A percentile compares a stretch with the other conserved stretches of the same genome.
phyloP scores from a whole-genome alignment of 305 asterid genomes.

The Plantago coronopus region DNA sequence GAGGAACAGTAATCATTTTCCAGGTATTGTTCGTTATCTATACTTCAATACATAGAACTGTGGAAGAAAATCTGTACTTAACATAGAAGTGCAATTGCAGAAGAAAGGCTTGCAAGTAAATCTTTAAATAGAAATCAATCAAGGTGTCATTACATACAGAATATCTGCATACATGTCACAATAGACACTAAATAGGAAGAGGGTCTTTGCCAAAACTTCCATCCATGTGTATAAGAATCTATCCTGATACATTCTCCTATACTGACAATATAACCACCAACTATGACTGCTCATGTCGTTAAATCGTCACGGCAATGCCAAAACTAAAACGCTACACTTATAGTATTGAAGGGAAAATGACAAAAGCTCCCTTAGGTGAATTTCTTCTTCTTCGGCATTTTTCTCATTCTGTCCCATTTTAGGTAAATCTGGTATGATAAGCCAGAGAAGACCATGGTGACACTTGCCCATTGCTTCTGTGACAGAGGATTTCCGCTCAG shows the following conservation, averaged over 20 bases:
- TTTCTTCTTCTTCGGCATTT: slow-evolving; percentile 70
- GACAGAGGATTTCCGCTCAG: slow-evolving; percentile 91
- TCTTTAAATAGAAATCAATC: slow-evolving; percentile 2
- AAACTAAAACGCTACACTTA: slow-evolving; percentile 15
- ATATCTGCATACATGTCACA: slow-evolving; percentile 2
- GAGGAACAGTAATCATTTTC: too few relatives aligned
- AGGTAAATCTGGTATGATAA: slow-evolving; percentile 86
- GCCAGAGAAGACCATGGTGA: slow-evolving; percentile 89
- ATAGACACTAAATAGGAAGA: slow-evolving; percentile 4
- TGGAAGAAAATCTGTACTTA: not conserved
- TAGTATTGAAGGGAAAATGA: not conserved
- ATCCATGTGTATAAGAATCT: slow-evolving; percentile 19
- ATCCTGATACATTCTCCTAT: slow-evolving; percentile 26
- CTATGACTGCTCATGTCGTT: slow-evolving; percentile 19
- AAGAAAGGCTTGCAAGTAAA: not conserved
- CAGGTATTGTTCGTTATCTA: too few relatives aligned
- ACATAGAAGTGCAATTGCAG: too few relatives aligned
- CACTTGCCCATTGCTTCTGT: slow-evolving; percentile 83
- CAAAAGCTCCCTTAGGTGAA: slow-evolving; percentile 31
- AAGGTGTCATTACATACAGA: not conserved
- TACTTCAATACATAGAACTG: too few relatives aligned
- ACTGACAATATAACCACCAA: slow-evolving; percentile 20
- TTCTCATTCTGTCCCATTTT: slow-evolving; percentile 73
- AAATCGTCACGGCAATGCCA: slow-evolving; percentile 12
- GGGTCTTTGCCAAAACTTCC: slow-evolving; percentile 19